Conservation (phyloP, 176 grass and related monocot genomes). For the Phragmites australis region DNA sequence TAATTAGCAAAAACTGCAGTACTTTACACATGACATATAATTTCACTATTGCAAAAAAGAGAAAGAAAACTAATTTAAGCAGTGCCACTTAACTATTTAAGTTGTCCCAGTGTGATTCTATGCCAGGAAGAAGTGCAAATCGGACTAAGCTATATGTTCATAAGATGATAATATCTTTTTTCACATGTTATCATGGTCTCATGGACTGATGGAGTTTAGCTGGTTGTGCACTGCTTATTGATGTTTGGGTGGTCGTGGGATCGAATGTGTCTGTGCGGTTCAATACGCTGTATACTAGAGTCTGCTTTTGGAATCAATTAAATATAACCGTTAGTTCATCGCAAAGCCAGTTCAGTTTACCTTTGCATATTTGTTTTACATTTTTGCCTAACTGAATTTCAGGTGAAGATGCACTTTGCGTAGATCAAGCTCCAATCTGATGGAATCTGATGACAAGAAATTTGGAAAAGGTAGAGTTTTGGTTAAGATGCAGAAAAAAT, state of each 20-base stretch:
- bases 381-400: conserved; percentile 32
- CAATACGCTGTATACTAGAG: neutral
- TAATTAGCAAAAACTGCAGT: neutral
- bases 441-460: conserved; percentile 67
- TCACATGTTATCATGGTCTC: neutral
- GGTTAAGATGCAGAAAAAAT: neutral
- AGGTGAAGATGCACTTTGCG: conserved; percentile 45
- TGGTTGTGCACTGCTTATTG: neutral
- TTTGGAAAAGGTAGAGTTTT: conserved; percentile 64
- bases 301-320: conserved; percentile 2
- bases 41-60: neutral
- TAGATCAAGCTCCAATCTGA: conserved; percentile 43
- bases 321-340: neutral
- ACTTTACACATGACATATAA: neutral
- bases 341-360: neutral
- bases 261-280: neutral
- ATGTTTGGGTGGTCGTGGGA: neutral
- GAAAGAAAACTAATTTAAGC: neutral
- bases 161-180: neutral
- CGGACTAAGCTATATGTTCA: neutral
- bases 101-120: neutral
- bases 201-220: neutral
- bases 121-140: neutral
- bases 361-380: neutral
- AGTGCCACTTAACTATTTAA: neutral